These are phyloP conservation scores for Tagetes erecta DNA, from an alignment of 129 eudicot genomes.

Conservation along the genomic window DNA sequence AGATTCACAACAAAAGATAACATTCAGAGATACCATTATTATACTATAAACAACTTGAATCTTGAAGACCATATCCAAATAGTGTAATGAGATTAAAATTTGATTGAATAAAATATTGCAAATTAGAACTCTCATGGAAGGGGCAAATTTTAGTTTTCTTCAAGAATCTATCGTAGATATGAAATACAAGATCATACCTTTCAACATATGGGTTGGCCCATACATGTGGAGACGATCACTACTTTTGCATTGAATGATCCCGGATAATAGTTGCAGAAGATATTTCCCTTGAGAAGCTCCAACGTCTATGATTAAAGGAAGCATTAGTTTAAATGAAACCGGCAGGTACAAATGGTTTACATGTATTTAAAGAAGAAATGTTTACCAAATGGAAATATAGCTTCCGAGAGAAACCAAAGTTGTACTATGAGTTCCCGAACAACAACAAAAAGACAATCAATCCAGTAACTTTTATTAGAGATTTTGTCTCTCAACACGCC, in stretches of 20 bases:
- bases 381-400: slow-evolving; percentile 84
- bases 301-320: slow-evolving; percentile 44
- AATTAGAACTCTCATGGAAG: no score
- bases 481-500: slow-evolving; percentile 78
- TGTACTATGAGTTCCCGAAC: slow-evolving; percentile 82
- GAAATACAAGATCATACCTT: no score
- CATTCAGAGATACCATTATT: no score
- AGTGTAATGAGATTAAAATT: no score
- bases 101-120: no score
- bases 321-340: slow-evolving; percentile 13
- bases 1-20: no score
- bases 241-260: slow-evolving; percentile 72
- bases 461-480: slow-evolving; percentile 76
- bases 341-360: slow-evolving; percentile 5
- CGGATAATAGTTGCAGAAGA: slow-evolving; percentile 76
- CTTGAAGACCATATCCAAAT: no score
- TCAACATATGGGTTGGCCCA: no score
- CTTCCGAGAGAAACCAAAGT: slow-evolving; percentile 79
- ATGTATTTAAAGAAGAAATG: slow-evolving; percentile 1
- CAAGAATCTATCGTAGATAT: no score
- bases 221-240: no score
- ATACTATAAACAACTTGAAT: no score
- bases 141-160: no score
- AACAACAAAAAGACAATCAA: slow-evolving; percentile 96
- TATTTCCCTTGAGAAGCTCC: slow-evolving; percentile 72